These are phyloP conservation scores for Mortierella sp. DNA, from an alignment of 371 early-diverging fungal species.

Conservation along the genomic window DNA sequence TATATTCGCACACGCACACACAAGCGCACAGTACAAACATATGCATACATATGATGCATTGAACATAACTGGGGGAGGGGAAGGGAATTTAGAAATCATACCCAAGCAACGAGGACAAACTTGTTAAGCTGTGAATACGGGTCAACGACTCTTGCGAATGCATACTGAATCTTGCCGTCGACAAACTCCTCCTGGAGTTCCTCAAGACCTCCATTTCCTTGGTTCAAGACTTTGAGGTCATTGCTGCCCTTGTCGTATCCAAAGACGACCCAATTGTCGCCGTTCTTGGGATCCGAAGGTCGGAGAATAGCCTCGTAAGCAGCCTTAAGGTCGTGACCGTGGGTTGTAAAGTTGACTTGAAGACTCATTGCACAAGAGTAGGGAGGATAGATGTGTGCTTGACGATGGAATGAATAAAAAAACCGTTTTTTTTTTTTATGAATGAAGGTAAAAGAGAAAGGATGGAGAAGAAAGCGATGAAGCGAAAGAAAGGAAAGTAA, in stretches of 20 bases:
- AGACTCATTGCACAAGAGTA: slow-evolving; percentile 61
- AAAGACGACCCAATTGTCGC: slow-evolving; percentile 83
- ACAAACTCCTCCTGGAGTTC: slow-evolving; percentile 92
- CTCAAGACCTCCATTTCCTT: slow-evolving; percentile 85
- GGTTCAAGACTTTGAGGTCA: slow-evolving; percentile 81
- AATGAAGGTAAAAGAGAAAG: not conserved
- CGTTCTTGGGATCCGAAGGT: slow-evolving; percentile 48
- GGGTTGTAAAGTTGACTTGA: slow-evolving; percentile 75
- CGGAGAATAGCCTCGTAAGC: slow-evolving; percentile 80
- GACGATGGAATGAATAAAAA: not conserved
- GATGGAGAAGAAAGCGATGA: not conserved
- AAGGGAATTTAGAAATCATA: slow-evolving; percentile 38
- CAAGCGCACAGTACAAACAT: not conserved
- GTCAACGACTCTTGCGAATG: slow-evolving; percentile 87
- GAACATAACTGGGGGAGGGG: not conserved
- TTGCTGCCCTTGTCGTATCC: slow-evolving; percentile 88
- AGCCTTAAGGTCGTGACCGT: slow-evolving; percentile 68
- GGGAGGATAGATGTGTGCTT: not conserved
- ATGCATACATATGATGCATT: not conserved
- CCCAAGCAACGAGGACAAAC: slow-evolving; percentile 94
- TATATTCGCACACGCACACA: not conserved
- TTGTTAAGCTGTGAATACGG: slow-evolving; percentile 90
- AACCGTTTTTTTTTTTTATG: not conserved
- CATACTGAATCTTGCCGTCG: slow-evolving; percentile 92
- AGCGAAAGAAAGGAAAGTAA: not conserved